Evolutionary conservation across 345 rosid genomes (phyloP).

Genomic region (Sonneratia alba): DNA sequence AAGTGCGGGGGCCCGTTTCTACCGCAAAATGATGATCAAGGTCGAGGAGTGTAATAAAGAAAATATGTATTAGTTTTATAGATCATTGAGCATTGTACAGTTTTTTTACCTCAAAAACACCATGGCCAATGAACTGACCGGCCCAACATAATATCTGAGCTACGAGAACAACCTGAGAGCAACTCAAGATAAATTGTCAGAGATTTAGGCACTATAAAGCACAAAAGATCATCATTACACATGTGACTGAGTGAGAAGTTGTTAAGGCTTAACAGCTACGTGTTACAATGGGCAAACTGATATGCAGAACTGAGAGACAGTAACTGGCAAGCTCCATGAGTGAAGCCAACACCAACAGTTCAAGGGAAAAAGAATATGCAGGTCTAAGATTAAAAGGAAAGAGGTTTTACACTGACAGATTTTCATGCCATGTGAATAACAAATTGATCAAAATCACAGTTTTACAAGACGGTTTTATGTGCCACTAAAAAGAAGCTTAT

Average conservation of each 20-base stretch:
- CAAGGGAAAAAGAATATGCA: neutral
- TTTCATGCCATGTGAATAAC: neutral
- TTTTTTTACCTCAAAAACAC: conserved; percentile 42
- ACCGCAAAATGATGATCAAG: conserved; percentile 6
- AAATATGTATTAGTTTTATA: neutral
- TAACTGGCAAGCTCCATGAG: neutral
- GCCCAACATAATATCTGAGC: conserved; percentile 55
- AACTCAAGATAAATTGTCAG: neutral
- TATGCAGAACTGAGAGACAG: neutral
- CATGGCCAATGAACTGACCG: conserved; percentile 58
- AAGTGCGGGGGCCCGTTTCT: conserved; percentile 61
- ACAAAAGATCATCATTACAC: neutral
- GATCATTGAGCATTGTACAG: conserved; percentile 7
- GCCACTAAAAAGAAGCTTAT: neutral
- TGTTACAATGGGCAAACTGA: neutral
- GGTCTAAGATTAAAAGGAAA: neutral
- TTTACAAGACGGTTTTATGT: neutral
- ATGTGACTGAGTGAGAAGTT: neutral
- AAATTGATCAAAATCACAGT: too few species aligned
- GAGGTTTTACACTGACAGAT: neutral
- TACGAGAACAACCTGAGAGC: conserved; percentile 36
- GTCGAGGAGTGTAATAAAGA: neutral
- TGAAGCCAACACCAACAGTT: neutral
- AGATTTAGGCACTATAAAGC: neutral
- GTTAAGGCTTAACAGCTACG: neutral